phyloP scores from a whole-genome alignment of 2,329 filamentous ascomycete genomes.

The Fusarium odoratissimum region DNA sequence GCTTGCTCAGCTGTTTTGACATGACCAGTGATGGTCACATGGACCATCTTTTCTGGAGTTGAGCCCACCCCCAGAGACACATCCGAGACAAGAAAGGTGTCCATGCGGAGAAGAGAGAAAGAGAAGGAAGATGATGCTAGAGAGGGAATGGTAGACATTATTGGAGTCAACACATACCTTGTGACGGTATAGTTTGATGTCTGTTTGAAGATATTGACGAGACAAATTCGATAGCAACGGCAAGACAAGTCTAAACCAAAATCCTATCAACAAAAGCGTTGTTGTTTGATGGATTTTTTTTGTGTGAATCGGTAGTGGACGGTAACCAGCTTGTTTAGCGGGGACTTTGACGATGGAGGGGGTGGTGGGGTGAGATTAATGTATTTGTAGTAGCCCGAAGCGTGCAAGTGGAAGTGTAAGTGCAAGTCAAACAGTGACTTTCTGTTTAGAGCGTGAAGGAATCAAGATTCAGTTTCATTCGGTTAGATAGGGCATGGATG shows the following conservation, averaged over 20 bases:
- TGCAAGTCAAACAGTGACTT: conserved; percentile 18
- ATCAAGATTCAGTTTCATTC: conserved; percentile 4
- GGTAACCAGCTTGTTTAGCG: conserved; percentile 38
- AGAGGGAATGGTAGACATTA: neutral
- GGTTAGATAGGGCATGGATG: conserved; percentile 16
- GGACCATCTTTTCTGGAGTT: conserved; percentile 34
- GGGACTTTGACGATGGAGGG: conserved; percentile 27
- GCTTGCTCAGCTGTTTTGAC: conserved; percentile 28
- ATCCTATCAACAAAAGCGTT: conserved; percentile 15
- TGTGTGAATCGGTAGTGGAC: conserved; percentile 39
- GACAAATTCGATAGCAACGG: neutral
- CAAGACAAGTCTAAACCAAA: neutral
- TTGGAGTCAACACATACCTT: conserved; percentile 21
- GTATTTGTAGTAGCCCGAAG: conserved; percentile 19
- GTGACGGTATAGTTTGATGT: neutral
- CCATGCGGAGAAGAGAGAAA: conserved; percentile 19
- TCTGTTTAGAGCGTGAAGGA: conserved; percentile 7
- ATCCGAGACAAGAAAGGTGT: conserved; percentile 30
- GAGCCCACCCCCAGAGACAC: conserved; percentile 35
- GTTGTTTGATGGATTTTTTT: conserved; percentile 33
- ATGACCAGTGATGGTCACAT: conserved; percentile 40
- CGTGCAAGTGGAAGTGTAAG: conserved; percentile 14
- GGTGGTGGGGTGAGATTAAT: conserved; percentile 38
- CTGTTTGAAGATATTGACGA: neutral
- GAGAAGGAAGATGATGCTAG: neutral